Percentiles rank a stretch among this genome's conserved stretches.
These are phyloP conservation scores for Lycium ferocissimum DNA, from an alignment of 257 asterid genomes.

Conservation along the genomic window DNA sequence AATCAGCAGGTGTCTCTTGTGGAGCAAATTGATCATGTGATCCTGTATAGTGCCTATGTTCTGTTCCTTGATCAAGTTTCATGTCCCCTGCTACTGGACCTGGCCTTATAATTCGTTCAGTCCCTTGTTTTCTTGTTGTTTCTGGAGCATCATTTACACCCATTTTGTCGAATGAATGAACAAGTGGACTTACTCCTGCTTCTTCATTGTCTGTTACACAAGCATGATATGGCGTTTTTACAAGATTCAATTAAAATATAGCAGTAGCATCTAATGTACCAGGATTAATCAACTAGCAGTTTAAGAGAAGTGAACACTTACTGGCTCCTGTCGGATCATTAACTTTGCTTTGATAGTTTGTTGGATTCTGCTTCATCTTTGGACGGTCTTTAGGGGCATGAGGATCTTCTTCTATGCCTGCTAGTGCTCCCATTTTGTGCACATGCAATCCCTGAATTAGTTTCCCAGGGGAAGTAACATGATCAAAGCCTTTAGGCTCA, in stretches of 20 bases:
- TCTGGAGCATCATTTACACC: constrained; percentile 35
- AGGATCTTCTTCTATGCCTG: constrained; percentile 53
- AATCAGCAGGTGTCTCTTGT: constrained; percentile 30
- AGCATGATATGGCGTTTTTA: not conserved
- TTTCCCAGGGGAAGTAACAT: not conserved
- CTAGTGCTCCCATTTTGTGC: constrained; percentile 32
- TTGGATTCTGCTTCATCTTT: constrained; percentile 1
- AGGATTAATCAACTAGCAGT: not conserved
- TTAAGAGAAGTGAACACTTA: constrained; percentile 7
- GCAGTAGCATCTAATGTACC: not conserved
- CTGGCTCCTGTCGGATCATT: constrained; percentile 64
- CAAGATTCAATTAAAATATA: not conserved
- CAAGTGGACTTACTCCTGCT: constrained; percentile 53
- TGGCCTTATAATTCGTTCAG: not conserved
- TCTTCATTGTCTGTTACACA: constrained; percentile 52
- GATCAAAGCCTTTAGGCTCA: not conserved
- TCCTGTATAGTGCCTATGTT: constrained; percentile 41
- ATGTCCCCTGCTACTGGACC: not conserved
- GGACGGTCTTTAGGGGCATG: constrained; percentile 37
- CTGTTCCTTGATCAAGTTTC: constrained; percentile 16
- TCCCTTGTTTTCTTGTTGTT: not conserved
- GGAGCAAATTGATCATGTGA: constrained; percentile 69
- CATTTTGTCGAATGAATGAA: constrained; percentile 45
- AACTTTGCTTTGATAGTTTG: constrained; percentile 63
- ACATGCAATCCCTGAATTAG: constrained; percentile 25